Percentiles rank a stretch among this genome's conserved stretches.
Conservation (phyloP, 2,329 filamentous ascomycete genomes). For the Aureobasidium zeae region DNA sequence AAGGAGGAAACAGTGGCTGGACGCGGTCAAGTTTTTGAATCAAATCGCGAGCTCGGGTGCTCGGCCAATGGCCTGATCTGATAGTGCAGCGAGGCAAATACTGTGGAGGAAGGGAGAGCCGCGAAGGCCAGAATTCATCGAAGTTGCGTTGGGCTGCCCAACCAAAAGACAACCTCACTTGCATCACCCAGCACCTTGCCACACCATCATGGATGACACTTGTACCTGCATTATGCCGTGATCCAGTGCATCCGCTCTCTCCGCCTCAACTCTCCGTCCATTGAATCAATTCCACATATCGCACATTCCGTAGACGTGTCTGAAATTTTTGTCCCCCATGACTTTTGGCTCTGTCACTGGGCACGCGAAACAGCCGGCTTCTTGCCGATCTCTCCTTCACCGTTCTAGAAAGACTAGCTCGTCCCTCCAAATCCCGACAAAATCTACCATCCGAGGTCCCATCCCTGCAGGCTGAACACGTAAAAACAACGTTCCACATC, state of each 20-base stretch:
- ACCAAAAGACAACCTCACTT: slow-evolving; percentile 8
- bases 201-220: neutral
- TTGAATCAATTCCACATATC: neutral
- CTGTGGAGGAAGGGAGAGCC: neutral
- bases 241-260: neutral
- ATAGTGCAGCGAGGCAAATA: slow-evolving; percentile 13
- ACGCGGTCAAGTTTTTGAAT: slow-evolving; percentile 13
- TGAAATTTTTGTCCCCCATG: slow-evolving; percentile 2
- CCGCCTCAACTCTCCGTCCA: neutral
- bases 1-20: slow-evolving; percentile 5
- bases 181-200: slow-evolving; percentile 15
- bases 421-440: no score
- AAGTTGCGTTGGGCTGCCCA: slow-evolving; percentile 5
- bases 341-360: slow-evolving; percentile 10
- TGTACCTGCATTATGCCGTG: slow-evolving; percentile 12
- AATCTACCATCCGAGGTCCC: no score
- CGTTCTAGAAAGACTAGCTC: slow-evolving; percentile 15
- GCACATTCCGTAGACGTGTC: no score
- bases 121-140: slow-evolving; percentile 11
- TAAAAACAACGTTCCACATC: slow-evolving; percentile 12
- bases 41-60: slow-evolving; percentile 5
- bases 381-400: slow-evolving; percentile 9
- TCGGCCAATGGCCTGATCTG: slow-evolving; percentile 11
- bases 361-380: slow-evolving; percentile 13
- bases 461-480: slow-evolving; percentile 13